Evolutionary conservation across 179 eudicot genomes (phyloP).

Genomic region (Patellifolia procumbens): DNA sequence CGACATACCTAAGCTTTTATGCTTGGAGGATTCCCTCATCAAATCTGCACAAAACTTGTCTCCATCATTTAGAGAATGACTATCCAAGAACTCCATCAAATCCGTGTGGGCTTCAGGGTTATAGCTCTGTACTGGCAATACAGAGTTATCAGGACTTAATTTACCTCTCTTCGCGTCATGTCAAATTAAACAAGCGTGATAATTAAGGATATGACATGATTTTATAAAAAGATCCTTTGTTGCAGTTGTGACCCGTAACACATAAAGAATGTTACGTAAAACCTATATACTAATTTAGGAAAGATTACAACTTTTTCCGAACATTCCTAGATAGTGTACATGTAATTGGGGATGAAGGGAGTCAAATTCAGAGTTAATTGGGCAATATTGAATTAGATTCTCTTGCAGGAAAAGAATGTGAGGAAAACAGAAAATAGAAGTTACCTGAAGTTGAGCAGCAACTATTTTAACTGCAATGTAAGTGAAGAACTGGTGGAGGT

Average conservation of each 20-base stretch:
- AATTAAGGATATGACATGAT: too few species aligned
- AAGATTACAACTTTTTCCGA: background rate
- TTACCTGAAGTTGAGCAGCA: conserved; percentile 84
- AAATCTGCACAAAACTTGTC: conserved; percentile 79
- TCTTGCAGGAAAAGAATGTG: background rate
- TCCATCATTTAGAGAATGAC: conserved; percentile 65
- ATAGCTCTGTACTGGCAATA: conserved; percentile 79
- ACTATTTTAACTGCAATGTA: conserved; percentile 81
- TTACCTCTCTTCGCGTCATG: background rate
- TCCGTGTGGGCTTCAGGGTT: conserved; percentile 80
- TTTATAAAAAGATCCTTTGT: too few species aligned
- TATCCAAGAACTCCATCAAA: conserved; percentile 70
- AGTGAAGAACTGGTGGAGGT: conserved; percentile 86
- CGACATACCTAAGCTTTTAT: conserved; percentile 69
- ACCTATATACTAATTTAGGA: background rate
- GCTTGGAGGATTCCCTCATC: conserved; percentile 84
- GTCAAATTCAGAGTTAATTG: background rate
- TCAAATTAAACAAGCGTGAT: too few species aligned
- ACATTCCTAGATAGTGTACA: too few species aligned
- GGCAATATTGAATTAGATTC: too few species aligned
- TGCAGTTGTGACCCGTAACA: too few species aligned
- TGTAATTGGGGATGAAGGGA: too few species aligned
- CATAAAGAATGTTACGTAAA: too few species aligned
- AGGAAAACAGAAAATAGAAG: conserved; percentile 2
- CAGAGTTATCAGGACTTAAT: conserved; percentile 23